Percentiles rank a stretch among this genome's conserved stretches.
Conservation (phyloP, 2,329 filamentous ascomycete species). For the Zymoseptoria ardabiliae region DNA sequence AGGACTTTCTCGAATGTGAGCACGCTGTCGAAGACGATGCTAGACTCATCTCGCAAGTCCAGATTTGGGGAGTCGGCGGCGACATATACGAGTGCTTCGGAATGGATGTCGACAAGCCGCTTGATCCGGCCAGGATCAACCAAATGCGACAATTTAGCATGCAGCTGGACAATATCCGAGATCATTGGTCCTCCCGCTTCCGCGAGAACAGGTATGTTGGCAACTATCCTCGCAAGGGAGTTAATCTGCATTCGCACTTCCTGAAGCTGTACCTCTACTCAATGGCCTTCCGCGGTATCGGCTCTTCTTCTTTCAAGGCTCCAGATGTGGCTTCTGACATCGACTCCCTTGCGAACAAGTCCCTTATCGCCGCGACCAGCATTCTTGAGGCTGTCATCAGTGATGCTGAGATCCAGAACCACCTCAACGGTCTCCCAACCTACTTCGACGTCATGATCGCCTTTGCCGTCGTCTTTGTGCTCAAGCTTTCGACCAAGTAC, state of each 20-base stretch:
- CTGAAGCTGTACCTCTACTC: conserved; percentile 24
- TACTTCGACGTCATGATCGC: conserved; percentile 29
- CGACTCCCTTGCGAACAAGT: conserved; percentile 24
- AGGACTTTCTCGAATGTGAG: conserved; percentile 28
- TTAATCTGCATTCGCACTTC: conserved; percentile 25
- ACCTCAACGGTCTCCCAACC: conserved; percentile 25
- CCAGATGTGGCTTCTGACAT: conserved; percentile 22
- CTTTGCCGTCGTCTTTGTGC: conserved; percentile 25
- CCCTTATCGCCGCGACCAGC: conserved; percentile 21
- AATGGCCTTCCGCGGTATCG: conserved; percentile 23
- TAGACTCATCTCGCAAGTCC: conserved; percentile 22
- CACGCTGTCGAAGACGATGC: conserved; percentile 27
- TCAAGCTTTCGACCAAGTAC: conserved; percentile 28
- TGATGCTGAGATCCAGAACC: conserved; percentile 23
- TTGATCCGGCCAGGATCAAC: conserved; percentile 26
- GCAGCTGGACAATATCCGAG: conserved; percentile 20
- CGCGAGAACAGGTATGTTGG: conserved; percentile 21
- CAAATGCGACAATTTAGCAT: conserved; percentile 25
- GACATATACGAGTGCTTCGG: conserved; percentile 26
- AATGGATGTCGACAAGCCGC: conserved; percentile 23
- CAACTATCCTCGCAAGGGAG: conserved; percentile 24
- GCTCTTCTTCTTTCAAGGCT: conserved; percentile 18
- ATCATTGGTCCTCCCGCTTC: conserved; percentile 24
- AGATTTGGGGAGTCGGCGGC: conserved; percentile 20
- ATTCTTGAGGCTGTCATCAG: conserved; percentile 20